Percentiles rank a stretch among this genome's conserved stretches.
These are phyloP conservation scores for Colletotrichum chlorophyti DNA, from an alignment of 2,329 filamentous ascomycete species.

Conservation along the genomic window DNA sequence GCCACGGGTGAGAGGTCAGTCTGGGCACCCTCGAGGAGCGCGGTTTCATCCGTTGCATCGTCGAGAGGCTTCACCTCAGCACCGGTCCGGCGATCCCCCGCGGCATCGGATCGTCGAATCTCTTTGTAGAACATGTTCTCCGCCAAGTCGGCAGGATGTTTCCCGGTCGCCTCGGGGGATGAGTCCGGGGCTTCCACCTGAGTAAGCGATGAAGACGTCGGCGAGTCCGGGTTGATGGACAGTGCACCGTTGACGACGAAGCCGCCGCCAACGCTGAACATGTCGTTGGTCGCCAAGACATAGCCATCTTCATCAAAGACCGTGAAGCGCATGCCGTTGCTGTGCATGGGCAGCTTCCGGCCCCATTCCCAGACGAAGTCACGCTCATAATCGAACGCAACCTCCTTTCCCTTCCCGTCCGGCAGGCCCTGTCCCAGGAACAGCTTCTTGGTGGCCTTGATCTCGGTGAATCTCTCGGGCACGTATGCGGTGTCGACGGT, in stretches of 20 bases:
- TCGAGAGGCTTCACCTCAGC: constrained; percentile 48
- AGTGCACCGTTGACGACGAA: constrained; percentile 59
- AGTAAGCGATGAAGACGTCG: constrained; percentile 25
- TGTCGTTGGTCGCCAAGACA: constrained; percentile 55
- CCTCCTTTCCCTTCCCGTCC: constrained; percentile 48
- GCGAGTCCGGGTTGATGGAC: constrained; percentile 45
- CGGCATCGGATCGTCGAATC: constrained; percentile 53
- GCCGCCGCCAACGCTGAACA: constrained; percentile 59
- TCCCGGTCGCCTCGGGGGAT: constrained; percentile 6
- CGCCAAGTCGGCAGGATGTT: constrained; percentile 54
- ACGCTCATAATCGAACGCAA: constrained; percentile 55
- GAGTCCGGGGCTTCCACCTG: constrained; percentile 30
- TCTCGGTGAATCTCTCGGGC: constrained; percentile 51
- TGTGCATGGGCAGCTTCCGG: constrained; percentile 56
- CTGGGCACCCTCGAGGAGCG: constrained; percentile 1
- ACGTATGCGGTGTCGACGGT: constrained; percentile 56
- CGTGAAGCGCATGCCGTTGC: constrained; percentile 59
- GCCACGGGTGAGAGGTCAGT: not conserved
- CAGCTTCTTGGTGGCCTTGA: constrained; percentile 53
- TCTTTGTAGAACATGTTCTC: constrained; percentile 61
- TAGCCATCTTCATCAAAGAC: constrained; percentile 54
- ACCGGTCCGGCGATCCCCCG: constrained; percentile 51
- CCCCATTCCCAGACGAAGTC: constrained; percentile 60
- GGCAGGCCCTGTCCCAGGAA: constrained; percentile 49
- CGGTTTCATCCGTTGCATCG: constrained; percentile 12